Evolutionary conservation across 2,329 filamentous ascomycete species (phyloP).

Genomic region (Lithohypha guttulata): DNA sequence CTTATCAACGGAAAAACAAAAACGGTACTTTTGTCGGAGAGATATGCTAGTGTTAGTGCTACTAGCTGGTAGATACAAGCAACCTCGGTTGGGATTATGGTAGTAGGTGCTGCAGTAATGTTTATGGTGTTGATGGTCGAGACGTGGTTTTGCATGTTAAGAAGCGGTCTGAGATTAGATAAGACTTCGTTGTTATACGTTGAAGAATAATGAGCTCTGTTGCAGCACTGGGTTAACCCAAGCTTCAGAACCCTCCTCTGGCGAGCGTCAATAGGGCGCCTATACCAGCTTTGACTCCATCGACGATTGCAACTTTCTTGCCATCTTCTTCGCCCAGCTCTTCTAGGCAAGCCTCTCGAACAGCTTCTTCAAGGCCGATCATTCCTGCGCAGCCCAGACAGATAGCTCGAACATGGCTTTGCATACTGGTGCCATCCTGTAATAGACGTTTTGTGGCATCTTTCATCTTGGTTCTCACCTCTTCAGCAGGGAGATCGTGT

Average conservation of each 20-base stretch:
- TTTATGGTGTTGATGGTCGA: no score
- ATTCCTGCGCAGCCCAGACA: slow-evolving; percentile 87
- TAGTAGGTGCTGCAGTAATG: no score
- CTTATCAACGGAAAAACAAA: no score
- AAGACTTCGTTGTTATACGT: no score
- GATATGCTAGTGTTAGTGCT: no score
- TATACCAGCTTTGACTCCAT: slow-evolving; percentile 56
- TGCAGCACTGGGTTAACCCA: no score
- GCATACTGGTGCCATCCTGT: slow-evolving; percentile 26
- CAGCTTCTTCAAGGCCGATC: slow-evolving; percentile 70
- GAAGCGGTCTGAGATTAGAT: no score
- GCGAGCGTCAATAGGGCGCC: slow-evolving; percentile 14
- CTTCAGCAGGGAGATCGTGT: slow-evolving; percentile 54
- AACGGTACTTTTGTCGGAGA: no score
- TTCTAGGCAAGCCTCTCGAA: slow-evolving; percentile 57
- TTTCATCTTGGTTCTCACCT: slow-evolving; percentile 56
- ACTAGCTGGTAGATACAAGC: no score
- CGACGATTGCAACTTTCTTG: slow-evolving; percentile 56
- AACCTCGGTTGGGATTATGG: no score
- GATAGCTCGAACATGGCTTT: slow-evolving; percentile 48
- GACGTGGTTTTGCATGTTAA: no score
- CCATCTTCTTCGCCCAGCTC: slow-evolving; percentile 51
- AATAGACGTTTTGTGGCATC: slow-evolving; percentile 60
- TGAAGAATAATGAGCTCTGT: no score
- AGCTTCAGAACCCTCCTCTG: slow-evolving; percentile 14